Base-by-base conservation (phyloP, 2,329 filamentous ascomycete species). In the Albifimbria verrucaria region DNA sequence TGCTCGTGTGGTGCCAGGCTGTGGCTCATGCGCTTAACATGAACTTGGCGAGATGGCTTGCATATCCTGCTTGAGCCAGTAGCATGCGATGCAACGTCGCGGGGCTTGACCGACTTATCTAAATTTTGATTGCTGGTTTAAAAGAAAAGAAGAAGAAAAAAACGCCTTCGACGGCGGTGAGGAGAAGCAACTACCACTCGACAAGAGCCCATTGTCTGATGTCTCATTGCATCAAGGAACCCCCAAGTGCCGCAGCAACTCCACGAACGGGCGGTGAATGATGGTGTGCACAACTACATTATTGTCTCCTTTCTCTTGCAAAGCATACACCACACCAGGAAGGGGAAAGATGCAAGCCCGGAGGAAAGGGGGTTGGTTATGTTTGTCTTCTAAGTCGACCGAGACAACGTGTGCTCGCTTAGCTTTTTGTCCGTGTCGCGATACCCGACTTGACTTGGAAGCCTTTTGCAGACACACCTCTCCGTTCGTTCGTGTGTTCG, bases 81-180 rank as follows among this genome's bases (percentile, higher is more conserved):
- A 12, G 22, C 10, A 24, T 11, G 28, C 9, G 12, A 15, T 20
- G 49, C 26, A 32, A 32, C 26, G 26, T 32, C 26, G 26, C 26
- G 26, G n/a, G n/a, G 9, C 26, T 32, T 32, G 26, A 32, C 26
- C 26, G 26, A 32, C 26, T 32, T 32, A 32, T 32, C 26, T 32
- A 15, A 7, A 32, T 15, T 15, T 32, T 7, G 15, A 9, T 32
- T 32, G 26, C 26, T 24, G 45, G 47, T 36, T 22, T 26, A 28
- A 28, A 45, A 21, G 44, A 57, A 55, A 56, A 53, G 18, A 36
- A 49, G 49, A 51, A n/a, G n/a, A 17, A 21, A 28, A 21, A 52
- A 52, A 15, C 21, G 22, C 32, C 20, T 22, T 48, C 23, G 26
- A 32, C 26, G 26, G 26, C n/a, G n/a, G n/a, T n/a, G n/a, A n/a